These are phyloP conservation scores for Leptographium wingfieldii DNA, from an alignment of 2,329 filamentous ascomycete genomes.

Conservation along the genomic window DNA sequence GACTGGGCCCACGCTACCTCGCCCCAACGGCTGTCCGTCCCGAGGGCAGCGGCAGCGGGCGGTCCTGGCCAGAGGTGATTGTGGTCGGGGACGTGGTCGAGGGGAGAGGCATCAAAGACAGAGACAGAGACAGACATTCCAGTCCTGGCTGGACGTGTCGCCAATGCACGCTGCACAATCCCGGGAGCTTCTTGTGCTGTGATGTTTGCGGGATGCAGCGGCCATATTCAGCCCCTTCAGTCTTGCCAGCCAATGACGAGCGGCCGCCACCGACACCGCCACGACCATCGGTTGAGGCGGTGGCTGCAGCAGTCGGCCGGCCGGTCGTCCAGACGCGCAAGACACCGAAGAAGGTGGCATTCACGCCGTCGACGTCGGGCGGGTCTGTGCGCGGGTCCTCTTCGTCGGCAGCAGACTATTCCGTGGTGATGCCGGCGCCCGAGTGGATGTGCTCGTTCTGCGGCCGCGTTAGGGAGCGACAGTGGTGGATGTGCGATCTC, in stretches of 20 bases:
- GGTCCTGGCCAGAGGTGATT: neutral
- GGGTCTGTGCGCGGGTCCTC: neutral
- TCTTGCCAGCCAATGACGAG: neutral
- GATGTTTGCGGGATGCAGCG: slow-evolving; percentile 41
- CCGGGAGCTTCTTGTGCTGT: slow-evolving; percentile 35
- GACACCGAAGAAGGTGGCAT: slow-evolving; percentile 4
- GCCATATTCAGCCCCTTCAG: neutral
- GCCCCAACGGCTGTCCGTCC: slow-evolving; percentile 37
- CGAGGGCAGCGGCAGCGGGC: slow-evolving; percentile 25
- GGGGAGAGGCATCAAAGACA: no score
- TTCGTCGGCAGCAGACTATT: no score
- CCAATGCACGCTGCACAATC: slow-evolving; percentile 46
- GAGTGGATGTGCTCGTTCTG: slow-evolving; percentile 42
- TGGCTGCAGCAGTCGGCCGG: neutral
- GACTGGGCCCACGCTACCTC: slow-evolving; percentile 43
- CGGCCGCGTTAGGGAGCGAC: slow-evolving; percentile 35
- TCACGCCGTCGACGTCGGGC: slow-evolving; percentile 7
- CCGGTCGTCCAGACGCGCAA: neutral
- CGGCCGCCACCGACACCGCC: neutral
- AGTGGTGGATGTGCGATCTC: slow-evolving; percentile 44
- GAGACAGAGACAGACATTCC: neutral
- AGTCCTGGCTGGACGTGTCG: slow-evolving; percentile 35
- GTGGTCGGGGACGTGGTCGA: neutral
- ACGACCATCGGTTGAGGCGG: neutral
- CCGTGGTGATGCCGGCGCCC: slow-evolving; percentile 9